Conservation (phyloP, 805 yeast genomes). For the Blastobotrys terrestris region DNA sequence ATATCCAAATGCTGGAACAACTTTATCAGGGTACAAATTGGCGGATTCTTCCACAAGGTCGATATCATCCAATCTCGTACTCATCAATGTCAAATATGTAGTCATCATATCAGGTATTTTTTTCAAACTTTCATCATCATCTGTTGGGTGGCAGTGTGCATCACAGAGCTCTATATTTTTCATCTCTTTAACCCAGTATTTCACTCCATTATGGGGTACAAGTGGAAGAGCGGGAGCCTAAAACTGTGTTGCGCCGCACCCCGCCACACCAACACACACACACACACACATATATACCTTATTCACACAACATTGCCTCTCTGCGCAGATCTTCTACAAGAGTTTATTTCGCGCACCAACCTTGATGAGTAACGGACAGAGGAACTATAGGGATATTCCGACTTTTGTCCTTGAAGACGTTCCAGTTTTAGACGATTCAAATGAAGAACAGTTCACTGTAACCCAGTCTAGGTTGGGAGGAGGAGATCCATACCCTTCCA, state of each 20-base stretch:
- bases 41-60: conserved; percentile 28
- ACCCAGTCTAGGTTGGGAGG: conserved; percentile 5
- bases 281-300: no score
- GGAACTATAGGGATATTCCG: conserved; percentile 11
- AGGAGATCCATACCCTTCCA: conserved; percentile 19
- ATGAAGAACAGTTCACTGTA: conserved; percentile 6
- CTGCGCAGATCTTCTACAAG: neutral
- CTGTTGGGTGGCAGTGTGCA: conserved; percentile 39
- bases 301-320: no score
- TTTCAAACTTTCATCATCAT: conserved; percentile 21
- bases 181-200: no score
- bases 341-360: neutral
- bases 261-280: neutral
- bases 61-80: conserved; percentile 33
- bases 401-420: conserved; percentile 16
- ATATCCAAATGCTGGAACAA: conserved; percentile 44
- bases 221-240: no score
- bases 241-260: neutral
- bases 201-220: no score
- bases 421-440: conserved; percentile 11
- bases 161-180: conserved; percentile 24
- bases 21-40: conserved; percentile 20
- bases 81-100: conserved; percentile 29
- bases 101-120: conserved; percentile 16
- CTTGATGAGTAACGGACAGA: conserved; percentile 1